Conservation (phyloP, 306 rosid species). For the Trifolium repens region DNA sequence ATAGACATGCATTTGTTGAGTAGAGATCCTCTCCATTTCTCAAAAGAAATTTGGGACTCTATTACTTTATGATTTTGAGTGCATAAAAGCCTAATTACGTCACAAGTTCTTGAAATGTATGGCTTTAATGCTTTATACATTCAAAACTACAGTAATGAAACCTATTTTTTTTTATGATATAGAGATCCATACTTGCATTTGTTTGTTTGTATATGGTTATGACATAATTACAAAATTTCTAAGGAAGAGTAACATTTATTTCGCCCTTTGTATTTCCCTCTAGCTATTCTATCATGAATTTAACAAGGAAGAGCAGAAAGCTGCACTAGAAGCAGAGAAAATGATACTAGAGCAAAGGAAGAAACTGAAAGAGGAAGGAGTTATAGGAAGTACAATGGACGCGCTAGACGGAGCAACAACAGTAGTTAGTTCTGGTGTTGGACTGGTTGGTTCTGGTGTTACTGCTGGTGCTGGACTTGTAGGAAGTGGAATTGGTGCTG, state of each 20-base stretch:
- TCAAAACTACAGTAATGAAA: background rate
- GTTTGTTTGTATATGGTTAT: no score
- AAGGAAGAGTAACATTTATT: background rate
- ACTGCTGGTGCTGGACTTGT: constrained; percentile 70
- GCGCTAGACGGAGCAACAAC: constrained; percentile 81
- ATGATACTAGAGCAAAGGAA: constrained; percentile 74
- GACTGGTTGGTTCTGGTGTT: constrained; percentile 62
- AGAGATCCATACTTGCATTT: background rate
- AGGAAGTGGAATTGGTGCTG: constrained; percentile 60
- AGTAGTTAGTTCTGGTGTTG: constrained; percentile 71
- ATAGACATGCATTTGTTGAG: constrained; percentile 10
- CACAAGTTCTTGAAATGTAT: background rate
- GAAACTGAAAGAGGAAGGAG: constrained; percentile 81
- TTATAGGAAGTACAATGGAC: constrained; percentile 90
- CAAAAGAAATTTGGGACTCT: background rate
- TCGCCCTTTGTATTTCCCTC: background rate
- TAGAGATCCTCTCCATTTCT: background rate
- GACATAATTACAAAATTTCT: background rate
- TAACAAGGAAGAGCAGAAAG: constrained; percentile 75
- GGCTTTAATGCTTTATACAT: background rate
- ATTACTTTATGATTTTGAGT: background rate
- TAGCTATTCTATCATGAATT: constrained; percentile 60
- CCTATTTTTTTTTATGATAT: background rate
- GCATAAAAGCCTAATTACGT: background rate
- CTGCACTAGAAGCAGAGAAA: constrained; percentile 86